phyloP scores from a whole-genome alignment of 164 flowering plant species.

The Magnolia sinica region DNA sequence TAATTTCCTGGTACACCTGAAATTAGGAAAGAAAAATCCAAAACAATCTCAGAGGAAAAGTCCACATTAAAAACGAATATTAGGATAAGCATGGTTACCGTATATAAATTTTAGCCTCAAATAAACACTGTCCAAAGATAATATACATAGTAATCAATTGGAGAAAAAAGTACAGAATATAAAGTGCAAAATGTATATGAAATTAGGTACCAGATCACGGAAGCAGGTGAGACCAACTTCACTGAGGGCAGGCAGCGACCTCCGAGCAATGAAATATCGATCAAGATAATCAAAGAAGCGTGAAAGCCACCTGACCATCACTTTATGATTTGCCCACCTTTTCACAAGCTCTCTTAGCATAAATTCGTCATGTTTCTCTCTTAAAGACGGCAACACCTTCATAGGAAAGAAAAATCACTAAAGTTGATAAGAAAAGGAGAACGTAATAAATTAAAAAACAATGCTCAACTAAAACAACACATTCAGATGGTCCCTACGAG shows the following conservation, averaged over 20 bases:
- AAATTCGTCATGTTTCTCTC: constrained; percentile 92
- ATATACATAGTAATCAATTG: not conserved
- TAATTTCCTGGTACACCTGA: constrained; percentile 16
- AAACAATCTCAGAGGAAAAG: not conserved
- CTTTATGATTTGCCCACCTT: constrained; percentile 93
- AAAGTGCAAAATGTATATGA: not conserved
- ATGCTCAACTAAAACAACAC: too few relatives aligned
- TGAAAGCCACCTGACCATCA: constrained; percentile 96
- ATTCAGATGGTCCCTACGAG: too few relatives aligned
- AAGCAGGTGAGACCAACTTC: constrained; percentile 97
- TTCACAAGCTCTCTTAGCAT: constrained; percentile 92
- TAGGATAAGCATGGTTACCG: not conserved
- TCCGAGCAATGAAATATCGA: constrained; percentile 82
- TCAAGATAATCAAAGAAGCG: constrained; percentile 90
- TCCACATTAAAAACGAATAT: not conserved
- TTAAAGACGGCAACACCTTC: constrained; percentile 84
- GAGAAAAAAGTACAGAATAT: not conserved
- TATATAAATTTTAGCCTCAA: not conserved
- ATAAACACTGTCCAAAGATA: not conserved
- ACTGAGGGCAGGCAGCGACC: constrained; percentile 77
- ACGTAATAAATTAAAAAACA: too few relatives aligned
- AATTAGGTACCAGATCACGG: constrained; percentile 71
- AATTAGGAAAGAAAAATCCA: not conserved
- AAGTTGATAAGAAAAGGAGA: too few relatives aligned
- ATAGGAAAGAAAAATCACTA: not conserved